These are phyloP conservation scores for Elsinoe perseae DNA, from an alignment of 2,329 filamentous ascomycete species.

Conservation along the genomic window DNA sequence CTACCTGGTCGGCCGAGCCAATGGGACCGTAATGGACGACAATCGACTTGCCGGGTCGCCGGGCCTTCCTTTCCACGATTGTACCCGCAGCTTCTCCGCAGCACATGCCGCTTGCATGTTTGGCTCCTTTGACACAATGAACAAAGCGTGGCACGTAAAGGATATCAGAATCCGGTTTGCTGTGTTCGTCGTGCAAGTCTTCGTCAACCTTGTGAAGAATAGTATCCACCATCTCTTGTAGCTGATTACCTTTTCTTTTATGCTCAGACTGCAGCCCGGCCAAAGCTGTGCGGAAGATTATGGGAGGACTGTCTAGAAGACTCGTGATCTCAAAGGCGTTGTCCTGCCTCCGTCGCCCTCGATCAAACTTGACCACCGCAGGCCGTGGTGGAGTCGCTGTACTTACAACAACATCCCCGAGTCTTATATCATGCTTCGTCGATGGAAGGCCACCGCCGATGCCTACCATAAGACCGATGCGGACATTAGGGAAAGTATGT, in stretches of 20 bases:
- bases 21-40: conserved; percentile 24
- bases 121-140: background rate
- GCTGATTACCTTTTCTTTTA: background rate
- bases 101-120: background rate
- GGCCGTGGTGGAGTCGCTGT: background rate
- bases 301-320: conserved; percentile 15
- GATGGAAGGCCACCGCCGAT: conserved; percentile 21
- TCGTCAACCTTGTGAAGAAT: too few species aligned
- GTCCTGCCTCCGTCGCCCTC: background rate
- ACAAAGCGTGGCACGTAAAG: too few species aligned
- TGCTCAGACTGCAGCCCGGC: background rate
- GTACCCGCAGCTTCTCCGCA: background rate
- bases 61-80: background rate
- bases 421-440: conserved; percentile 22
- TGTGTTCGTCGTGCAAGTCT: too few species aligned
- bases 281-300: background rate
- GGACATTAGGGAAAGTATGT: conserved; percentile 19
- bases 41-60: background rate
- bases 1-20: conserved; percentile 22
- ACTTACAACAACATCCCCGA: conserved; percentile 25
- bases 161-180: too few species aligned
- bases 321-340: background rate
- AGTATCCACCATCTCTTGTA: background rate
- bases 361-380: background rate
- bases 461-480: conserved; percentile 20